phyloP scores from a whole-genome alignment of 768 basidiomycete genomes.

The Clitopilus hobsonii region DNA sequence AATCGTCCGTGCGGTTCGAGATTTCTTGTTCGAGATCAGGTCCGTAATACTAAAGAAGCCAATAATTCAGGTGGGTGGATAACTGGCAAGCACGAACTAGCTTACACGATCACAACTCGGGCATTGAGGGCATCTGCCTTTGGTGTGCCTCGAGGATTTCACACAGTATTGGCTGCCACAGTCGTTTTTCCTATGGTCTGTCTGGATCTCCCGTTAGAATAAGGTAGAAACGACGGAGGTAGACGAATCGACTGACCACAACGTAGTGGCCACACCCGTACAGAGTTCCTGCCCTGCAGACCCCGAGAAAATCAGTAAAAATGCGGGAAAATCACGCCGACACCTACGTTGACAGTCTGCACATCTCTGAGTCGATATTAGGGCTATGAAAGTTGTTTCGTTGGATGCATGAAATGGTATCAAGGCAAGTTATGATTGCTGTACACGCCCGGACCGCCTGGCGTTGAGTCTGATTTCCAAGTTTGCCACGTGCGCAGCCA shows the following conservation, averaged over 20 bases:
- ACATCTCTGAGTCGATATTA: conserved; percentile 31
- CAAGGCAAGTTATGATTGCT: neutral
- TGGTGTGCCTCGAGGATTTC: conserved; percentile 26
- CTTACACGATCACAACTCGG: conserved; percentile 41
- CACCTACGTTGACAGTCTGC: conserved; percentile 51
- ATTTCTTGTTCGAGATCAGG: conserved; percentile 67
- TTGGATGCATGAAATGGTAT: conserved; percentile 4
- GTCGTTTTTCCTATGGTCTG: conserved; percentile 53
- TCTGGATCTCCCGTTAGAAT: no score
- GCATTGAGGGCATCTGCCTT: conserved; percentile 29
- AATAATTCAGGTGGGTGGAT: conserved; percentile 3
- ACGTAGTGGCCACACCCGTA: conserved; percentile 80
- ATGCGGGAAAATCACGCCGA: conserved; percentile 12
- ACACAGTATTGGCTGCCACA: conserved; percentile 43
- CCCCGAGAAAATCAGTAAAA: conserved; percentile 17
- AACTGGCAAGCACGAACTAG: conserved; percentile 6
- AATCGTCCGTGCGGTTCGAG: conserved; percentile 43
- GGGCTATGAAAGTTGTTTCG: neutral
- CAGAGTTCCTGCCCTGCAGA: conserved; percentile 64
- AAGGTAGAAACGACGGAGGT: no score
- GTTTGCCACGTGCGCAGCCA: conserved; percentile 13
- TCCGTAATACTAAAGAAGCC: conserved; percentile 51
- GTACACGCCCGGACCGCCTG: neutral
- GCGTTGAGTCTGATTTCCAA: neutral
- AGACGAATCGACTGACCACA: conserved; percentile 39